Evolutionary conservation across 805 yeast species (phyloP).

Genomic region (Ogataea degrootiae): DNA sequence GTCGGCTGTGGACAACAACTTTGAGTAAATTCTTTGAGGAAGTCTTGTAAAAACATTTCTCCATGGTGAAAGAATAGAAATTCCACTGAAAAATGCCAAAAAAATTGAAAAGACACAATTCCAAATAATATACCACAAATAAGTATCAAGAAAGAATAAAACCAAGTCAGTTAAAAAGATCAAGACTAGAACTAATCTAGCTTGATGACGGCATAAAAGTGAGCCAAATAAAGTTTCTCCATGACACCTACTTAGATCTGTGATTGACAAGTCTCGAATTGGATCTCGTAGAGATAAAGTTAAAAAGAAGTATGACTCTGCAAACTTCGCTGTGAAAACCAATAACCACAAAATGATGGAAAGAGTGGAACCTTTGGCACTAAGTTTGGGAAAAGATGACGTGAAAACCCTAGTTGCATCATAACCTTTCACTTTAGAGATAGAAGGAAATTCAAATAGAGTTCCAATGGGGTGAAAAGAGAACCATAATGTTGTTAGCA

Average conservation of each 20-base stretch:
- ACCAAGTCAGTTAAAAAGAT: constrained; percentile 43
- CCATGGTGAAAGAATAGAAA: constrained; percentile 56
- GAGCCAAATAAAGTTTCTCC: constrained; percentile 40
- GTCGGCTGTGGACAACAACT: constrained; percentile 40
- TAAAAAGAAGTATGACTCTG: constrained; percentile 50
- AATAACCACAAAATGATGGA: constrained; percentile 44
- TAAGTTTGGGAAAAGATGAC: constrained; percentile 38
- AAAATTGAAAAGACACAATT: constrained; percentile 46
- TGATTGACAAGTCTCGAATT: constrained; percentile 40
- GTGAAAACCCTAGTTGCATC: constrained; percentile 38
- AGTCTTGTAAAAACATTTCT: constrained; percentile 47
- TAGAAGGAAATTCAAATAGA: constrained; percentile 25
- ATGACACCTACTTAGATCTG: constrained; percentile 39
- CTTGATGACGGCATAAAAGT: constrained; percentile 38
- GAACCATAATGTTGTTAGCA: constrained; percentile 38
- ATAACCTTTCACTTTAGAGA: constrained; percentile 20
- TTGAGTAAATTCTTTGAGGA: constrained; percentile 47
- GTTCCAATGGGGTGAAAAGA: constrained; percentile 34
- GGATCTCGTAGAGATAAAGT: constrained; percentile 51
- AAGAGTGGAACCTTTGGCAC: constrained; percentile 33
- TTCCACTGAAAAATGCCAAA: constrained; percentile 47
- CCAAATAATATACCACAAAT: constrained; percentile 55
- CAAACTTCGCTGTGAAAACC: constrained; percentile 44
- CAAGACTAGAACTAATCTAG: constrained; percentile 36
- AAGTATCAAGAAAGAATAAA: constrained; percentile 50